Evolutionary conservation across 495 filamentous ascomycete genomes (phyloP).

Genomic region (Podospora pseudopauciseta): DNA sequence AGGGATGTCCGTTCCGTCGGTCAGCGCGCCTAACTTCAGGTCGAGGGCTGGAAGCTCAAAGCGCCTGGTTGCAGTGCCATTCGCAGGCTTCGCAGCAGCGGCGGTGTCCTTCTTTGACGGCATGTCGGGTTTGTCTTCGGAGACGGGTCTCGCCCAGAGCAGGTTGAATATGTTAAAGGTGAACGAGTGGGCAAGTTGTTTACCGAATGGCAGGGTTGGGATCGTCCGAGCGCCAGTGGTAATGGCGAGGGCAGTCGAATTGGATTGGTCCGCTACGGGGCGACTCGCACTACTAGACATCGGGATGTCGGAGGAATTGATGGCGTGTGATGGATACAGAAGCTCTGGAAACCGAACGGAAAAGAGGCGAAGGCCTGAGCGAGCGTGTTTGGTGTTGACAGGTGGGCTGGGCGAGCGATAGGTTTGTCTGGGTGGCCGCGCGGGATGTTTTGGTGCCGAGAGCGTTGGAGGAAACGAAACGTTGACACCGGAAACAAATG

Average conservation of each 20-base stretch:
- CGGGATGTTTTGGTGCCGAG: constrained; percentile 15
- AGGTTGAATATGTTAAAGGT: background rate
- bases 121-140: constrained; percentile 19
- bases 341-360: constrained; percentile 8
- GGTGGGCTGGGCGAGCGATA: background rate
- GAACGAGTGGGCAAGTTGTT: constrained; percentile 10
- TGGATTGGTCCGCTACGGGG: background rate
- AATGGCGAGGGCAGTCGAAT: background rate
- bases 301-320: background rate
- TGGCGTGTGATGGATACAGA: background rate
- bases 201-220: constrained; percentile 9
- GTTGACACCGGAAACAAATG: constrained; percentile 10
- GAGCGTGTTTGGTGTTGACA: constrained; percentile 9
- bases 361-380: constrained; percentile 7
- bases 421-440: constrained; percentile 3
- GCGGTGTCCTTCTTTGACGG: constrained; percentile 25
- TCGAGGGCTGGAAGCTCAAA: constrained; percentile 54
- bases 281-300: background rate
- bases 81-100: constrained; percentile 12
- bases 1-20: constrained; percentile 56
- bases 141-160: constrained; percentile 2
- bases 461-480: constrained; percentile 17
- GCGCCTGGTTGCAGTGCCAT: constrained; percentile 33
- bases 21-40: constrained; percentile 50
- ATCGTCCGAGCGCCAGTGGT: constrained; percentile 19